These are phyloP conservation scores for Heracleum sosnowskyi DNA, from an alignment of 129 eudicot genomes.

Conservation along the genomic window DNA sequence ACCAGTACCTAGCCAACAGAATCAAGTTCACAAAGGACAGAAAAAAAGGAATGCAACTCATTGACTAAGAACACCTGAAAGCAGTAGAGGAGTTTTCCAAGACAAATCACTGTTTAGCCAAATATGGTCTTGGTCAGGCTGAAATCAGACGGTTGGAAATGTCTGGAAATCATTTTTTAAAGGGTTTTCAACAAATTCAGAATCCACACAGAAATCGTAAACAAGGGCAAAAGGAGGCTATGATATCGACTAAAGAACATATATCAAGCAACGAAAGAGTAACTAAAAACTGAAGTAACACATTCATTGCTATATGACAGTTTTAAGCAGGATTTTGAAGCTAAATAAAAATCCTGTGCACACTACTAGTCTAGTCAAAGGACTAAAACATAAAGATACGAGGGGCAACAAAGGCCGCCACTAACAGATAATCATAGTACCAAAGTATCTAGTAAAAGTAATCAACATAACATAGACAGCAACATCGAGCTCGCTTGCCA, in stretches of 20 bases:
- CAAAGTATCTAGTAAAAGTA: neutral
- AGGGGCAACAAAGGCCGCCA: slow-evolving; percentile 1
- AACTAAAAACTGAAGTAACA: neutral
- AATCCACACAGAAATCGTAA: neutral
- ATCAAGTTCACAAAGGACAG: neutral
- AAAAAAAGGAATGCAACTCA: neutral
- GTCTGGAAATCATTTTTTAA: neutral
- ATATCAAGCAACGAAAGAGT: neutral
- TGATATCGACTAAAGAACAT: neutral
- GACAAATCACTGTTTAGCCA: neutral
- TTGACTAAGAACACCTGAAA: neutral
- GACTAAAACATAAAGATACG: neutral
- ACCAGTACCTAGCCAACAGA: neutral
- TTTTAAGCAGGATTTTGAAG: neutral
- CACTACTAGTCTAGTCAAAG: neutral
- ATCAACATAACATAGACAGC: slow-evolving; percentile 1
- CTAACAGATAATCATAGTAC: neutral
- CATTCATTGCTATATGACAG: slow-evolving; percentile 4
- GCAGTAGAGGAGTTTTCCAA: neutral
- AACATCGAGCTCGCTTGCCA: neutral
- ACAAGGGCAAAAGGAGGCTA: neutral
- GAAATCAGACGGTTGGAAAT: neutral
- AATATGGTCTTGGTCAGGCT: neutral
- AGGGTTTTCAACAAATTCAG: neutral
- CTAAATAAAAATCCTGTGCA: neutral